These are phyloP conservation scores for Amorphotheca resinae DNA, from an alignment of 495 filamentous ascomycete genomes.

Conservation along the genomic window DNA sequence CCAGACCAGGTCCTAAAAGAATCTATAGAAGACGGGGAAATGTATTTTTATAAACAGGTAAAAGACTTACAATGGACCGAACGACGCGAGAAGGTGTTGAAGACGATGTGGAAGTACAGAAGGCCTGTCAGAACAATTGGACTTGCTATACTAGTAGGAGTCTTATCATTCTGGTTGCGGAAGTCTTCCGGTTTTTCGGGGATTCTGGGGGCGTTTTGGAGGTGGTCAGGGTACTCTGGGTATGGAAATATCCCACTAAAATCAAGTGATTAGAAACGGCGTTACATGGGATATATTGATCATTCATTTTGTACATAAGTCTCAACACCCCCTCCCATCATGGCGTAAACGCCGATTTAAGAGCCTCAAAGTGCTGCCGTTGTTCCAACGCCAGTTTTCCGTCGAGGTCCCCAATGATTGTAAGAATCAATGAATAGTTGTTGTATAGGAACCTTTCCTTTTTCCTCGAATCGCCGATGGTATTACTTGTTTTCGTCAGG, in stretches of 20 bases:
- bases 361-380: conserved; percentile 50
- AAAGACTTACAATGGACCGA: conserved; percentile 53
- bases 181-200: conserved; percentile 5
- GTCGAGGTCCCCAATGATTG: conserved; percentile 75
- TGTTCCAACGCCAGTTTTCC: conserved; percentile 70
- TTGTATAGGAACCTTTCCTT: conserved; percentile 82
- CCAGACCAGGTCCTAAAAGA: conserved; percentile 29
- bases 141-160: conserved; percentile 49
- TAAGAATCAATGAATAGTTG: conserved; percentile 84
- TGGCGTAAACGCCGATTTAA: conserved; percentile 16
- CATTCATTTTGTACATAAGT: background rate
- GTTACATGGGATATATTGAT: background rate
- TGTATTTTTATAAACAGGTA: conserved; percentile 55
- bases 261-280: background rate
- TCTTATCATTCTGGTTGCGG: conserved; percentile 39
- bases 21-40: conserved; percentile 45
- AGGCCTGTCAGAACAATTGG: conserved; percentile 43
- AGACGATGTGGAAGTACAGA: conserved; percentile 46
- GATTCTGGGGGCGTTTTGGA: conserved; percentile 16
- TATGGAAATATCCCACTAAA: conserved; percentile 4
- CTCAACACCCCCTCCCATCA: conserved; percentile 2
- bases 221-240: conserved; percentile 11
- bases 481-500: conserved; percentile 48
- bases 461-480: conserved; percentile 63
- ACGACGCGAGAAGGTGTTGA: conserved; percentile 37